phyloP scores from a whole-genome alignment of 805 yeast species.

The Lachancea cidri region DNA sequence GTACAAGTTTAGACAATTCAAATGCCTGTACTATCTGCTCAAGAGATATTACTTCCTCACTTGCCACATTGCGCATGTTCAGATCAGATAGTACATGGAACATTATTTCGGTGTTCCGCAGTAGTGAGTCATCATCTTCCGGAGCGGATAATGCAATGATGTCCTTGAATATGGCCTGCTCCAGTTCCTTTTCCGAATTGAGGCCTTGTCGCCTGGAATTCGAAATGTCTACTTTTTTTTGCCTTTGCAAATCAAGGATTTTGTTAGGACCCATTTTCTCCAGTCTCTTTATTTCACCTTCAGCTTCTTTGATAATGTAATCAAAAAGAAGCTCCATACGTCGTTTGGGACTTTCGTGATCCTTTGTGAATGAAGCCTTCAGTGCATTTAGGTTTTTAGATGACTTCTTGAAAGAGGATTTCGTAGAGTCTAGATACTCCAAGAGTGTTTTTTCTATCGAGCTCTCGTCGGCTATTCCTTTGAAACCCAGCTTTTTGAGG shows the following conservation, averaged over 20 bases:
- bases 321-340: slow-evolving; percentile 15
- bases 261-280: slow-evolving; percentile 14
- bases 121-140: slow-evolving; percentile 8
- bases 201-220: not conserved
- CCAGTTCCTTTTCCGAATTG: slow-evolving; percentile 6
- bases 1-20: slow-evolving; percentile 37
- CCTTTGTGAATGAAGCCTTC: not conserved
- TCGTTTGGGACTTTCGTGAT: slow-evolving; percentile 6
- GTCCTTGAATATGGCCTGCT: slow-evolving; percentile 5
- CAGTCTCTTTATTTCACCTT: slow-evolving; percentile 20
- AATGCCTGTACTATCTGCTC: slow-evolving; percentile 36
- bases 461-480: slow-evolving; percentile 10
- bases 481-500: slow-evolving; percentile 14
- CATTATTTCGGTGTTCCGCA: slow-evolving; percentile 18
- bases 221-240: not conserved
- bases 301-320: slow-evolving; percentile 21
- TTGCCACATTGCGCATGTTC: slow-evolving; percentile 11
- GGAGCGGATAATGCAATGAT: slow-evolving; percentile 6
- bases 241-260: slow-evolving; percentile 1
- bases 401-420: slow-evolving; percentile 23
- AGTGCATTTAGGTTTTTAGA: slow-evolving; percentile 17
- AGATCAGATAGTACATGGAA: slow-evolving; percentile 19
- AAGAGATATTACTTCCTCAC: slow-evolving; percentile 17
- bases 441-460: slow-evolving; percentile 16
- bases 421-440: slow-evolving; percentile 21